Evolutionary conservation across 331 rosid species (phyloP).

Genomic region (Cydonia oblonga): DNA sequence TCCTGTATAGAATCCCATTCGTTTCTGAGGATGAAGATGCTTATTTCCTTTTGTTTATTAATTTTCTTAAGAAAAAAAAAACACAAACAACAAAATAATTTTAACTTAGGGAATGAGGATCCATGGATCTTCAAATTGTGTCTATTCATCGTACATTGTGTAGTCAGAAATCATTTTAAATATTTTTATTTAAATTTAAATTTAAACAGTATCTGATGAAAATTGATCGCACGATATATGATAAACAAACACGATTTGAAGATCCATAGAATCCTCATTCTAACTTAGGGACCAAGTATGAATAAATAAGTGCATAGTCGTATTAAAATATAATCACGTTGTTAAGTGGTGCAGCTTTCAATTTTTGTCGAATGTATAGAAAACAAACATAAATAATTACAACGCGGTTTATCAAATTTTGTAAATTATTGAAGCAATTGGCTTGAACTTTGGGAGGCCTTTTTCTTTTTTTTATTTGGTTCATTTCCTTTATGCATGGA

Average conservation of each 20-base stretch:
- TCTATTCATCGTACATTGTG: too few relatives aligned
- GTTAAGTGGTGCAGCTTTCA: not conserved
- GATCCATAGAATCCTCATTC: too few relatives aligned
- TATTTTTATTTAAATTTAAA: too few relatives aligned
- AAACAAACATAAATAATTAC: not conserved
- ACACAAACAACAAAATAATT: not conserved
- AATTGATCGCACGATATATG: too few relatives aligned
- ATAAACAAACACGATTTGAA: accelerated
- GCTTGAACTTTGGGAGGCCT: too few relatives aligned
- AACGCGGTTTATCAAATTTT: not conserved
- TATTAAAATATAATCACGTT: too few relatives aligned
- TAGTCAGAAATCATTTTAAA: too few relatives aligned
- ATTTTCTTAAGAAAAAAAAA: not conserved
- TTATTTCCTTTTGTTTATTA: not conserved
- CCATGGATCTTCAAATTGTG: too few relatives aligned
- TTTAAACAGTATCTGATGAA: too few relatives aligned
- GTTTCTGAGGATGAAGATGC: not conserved
- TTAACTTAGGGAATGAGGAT: not conserved
- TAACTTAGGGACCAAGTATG: not conserved
- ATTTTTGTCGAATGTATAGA: not conserved
- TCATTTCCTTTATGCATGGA: not conserved
- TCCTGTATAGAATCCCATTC: not conserved
- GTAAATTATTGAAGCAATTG: too few relatives aligned
- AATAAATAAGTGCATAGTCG: not conserved
- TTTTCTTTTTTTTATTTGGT: not conserved